A percentile compares a stretch with the other conserved stretches of the same genome.
These are phyloP conservation scores for Calophaca sinica DNA, from an alignment of 306 rosid species.

Conservation along the genomic window DNA sequence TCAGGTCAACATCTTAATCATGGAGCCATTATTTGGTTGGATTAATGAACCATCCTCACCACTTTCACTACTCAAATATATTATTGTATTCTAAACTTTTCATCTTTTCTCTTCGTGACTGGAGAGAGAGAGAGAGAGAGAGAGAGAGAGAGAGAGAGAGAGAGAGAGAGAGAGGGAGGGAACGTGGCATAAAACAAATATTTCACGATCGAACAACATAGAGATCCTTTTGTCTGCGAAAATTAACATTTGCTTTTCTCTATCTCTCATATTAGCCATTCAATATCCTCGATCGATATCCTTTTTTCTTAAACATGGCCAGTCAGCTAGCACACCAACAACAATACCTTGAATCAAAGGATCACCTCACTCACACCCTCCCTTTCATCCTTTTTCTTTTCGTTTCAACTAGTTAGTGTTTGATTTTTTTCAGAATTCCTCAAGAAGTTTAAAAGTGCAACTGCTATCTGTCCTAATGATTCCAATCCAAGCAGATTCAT, in stretches of 20 bases:
- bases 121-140: slow-evolving; percentile 28
- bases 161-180: slow-evolving; percentile 16
- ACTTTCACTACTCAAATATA: slow-evolving; percentile 47
- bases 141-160: slow-evolving; percentile 18
- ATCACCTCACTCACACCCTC: background rate
- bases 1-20: slow-evolving; percentile 82
- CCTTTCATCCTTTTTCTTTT: too few species aligned
- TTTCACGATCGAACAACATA: slow-evolving; percentile 58
- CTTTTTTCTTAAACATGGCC: background rate
- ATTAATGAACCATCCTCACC: slow-evolving; percentile 55
- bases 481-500: too few species aligned
- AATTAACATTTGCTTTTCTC: slow-evolving; percentile 27
- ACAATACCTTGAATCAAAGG: background rate
- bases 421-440: too few species aligned
- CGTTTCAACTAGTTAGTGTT: too few species aligned
- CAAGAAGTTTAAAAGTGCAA: too few species aligned
- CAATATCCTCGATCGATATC: slow-evolving; percentile 30
- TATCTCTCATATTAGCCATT: slow-evolving; percentile 55
- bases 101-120: slow-evolving; percentile 39
- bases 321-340: slow-evolving; percentile 31
- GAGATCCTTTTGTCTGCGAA: slow-evolving; percentile 41
- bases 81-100: slow-evolving; percentile 34
- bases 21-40: slow-evolving; percentile 70
- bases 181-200: slow-evolving; percentile 59
- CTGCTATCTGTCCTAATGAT: too few species aligned